These are phyloP conservation scores for Paracoccidioides lutzii DNA, from an alignment of 2,329 filamentous ascomycete genomes.

Conservation along the genomic window DNA sequence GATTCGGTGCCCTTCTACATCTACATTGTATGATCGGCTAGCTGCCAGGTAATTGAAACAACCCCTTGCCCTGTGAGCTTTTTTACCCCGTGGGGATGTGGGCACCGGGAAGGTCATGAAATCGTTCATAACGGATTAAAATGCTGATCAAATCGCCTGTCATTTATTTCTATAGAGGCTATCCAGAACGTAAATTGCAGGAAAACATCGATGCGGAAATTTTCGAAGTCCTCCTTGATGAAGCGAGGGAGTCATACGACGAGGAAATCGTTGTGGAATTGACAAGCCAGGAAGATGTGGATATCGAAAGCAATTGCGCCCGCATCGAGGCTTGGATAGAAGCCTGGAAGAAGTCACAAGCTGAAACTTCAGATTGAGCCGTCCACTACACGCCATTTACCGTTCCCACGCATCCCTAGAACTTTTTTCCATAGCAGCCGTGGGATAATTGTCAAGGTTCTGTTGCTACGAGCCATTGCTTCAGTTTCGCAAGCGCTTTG, in stretches of 20 bases:
- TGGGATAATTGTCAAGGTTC: slow-evolving; percentile 9
- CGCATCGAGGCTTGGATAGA: slow-evolving; percentile 69
- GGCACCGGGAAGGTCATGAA: background rate
- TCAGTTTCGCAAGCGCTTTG: slow-evolving; percentile 75
- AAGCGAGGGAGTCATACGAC: slow-evolving; percentile 77
- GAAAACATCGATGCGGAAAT: slow-evolving; percentile 97
- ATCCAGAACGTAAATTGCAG: slow-evolving; percentile 75
- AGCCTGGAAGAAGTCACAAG: slow-evolving; percentile 57
- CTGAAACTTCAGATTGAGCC: slow-evolving; percentile 18
- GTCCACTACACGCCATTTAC: background rate
- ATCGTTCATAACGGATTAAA: background rate
- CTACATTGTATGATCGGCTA: slow-evolving; percentile 71
- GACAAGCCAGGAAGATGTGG: slow-evolving; percentile 64
- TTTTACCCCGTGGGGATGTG: background rate
- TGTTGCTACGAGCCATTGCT: slow-evolving; percentile 57
- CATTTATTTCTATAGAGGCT: slow-evolving; percentile 44
- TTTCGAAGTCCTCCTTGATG: slow-evolving; percentile 85
- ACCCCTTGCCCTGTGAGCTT: background rate
- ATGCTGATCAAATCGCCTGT: background rate
- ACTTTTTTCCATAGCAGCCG: slow-evolving; percentile 5
- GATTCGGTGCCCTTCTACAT: slow-evolving; percentile 62
- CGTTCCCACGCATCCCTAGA: background rate
- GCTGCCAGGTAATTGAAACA: slow-evolving; percentile 46
- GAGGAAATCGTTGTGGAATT: slow-evolving; percentile 82
- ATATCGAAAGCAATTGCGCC: slow-evolving; percentile 81